Base-by-base conservation (phyloP, 139 green algal species). In the Zygnema circumcarinatum region DNA sequence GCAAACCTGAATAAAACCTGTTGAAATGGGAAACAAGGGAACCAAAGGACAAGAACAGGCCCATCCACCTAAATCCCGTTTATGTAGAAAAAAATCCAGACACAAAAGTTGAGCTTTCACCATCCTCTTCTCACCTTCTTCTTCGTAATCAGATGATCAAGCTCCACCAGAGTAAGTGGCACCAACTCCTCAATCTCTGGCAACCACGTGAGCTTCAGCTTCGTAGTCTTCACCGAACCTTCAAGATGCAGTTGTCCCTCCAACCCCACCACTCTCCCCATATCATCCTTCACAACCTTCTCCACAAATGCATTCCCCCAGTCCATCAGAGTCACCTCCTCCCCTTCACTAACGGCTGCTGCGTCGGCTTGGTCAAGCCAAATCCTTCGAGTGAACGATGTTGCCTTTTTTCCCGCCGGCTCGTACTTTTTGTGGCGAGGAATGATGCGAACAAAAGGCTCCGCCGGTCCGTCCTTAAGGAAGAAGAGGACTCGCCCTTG, bases 191-290 rank as follows among this genome's bases (percentile, higher is more conserved):
- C 41, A 42, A 84, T 93, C 33, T 93, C 90, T 1, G 95, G 56
- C 38, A 99, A 94, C 97, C 97, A 99, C 3, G 96, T 98, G 78
- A 99, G 94, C 93, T 99, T 99, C 38, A 96, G 92, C 88, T 96
- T 96, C 7, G 97, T 99, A 67, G 94, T 96, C 91, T 99, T 99
- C 54, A 98, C 93, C 85, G 95, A 93, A 38, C 97, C 97, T 40
- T 94, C 94, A 39, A 98, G 93, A 88, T 98, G 89, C n/a, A 99
- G 94, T 80, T 75, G 33, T 84, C 74, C 87, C 76, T 91, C 0
- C 83, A 79, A 76, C 81, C 79, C 73, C 22, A 56, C 76, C 80
- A 81, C 85, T 38, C 20, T 39, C 11, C 85, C 84, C 1, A 67
- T 74, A 1, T 53, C 80, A 0, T 62, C 74, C 76, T 0, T 72